Conservation (phyloP, 805 yeast genomes). For the Lipomyces starkeyi region DNA sequence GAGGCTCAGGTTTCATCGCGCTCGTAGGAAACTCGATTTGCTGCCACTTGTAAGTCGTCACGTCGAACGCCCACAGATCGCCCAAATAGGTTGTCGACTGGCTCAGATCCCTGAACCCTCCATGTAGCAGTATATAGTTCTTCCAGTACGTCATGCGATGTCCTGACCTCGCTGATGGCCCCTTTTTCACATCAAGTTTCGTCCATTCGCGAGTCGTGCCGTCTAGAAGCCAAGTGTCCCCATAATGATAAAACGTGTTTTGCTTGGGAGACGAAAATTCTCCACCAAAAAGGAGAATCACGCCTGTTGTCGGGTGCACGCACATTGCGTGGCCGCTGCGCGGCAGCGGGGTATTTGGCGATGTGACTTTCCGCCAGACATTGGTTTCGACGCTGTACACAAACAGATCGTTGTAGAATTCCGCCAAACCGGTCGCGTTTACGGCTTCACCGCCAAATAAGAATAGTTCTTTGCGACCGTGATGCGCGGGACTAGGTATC, state of each 20-base stretch:
- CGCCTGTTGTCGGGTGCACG: conserved; percentile 82
- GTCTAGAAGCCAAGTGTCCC: conserved; percentile 95
- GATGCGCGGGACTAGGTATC: conserved; percentile 75
- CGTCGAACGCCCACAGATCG: conserved; percentile 93
- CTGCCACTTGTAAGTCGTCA: conserved; percentile 87
- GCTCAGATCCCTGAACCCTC: conserved; percentile 93
- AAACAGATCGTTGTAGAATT: conserved; percentile 80
- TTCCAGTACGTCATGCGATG: conserved; percentile 92
- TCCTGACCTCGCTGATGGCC: conserved; percentile 87
- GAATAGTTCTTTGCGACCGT: conserved; percentile 70
- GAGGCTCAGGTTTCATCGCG: conserved; percentile 82
- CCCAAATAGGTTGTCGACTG: conserved; percentile 78
- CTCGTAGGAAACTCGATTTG: conserved; percentile 86
- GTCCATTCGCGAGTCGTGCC: conserved; percentile 87
- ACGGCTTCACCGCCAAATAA: conserved; percentile 90
- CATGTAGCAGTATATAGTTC: conserved; percentile 80
- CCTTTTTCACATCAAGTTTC: conserved; percentile 71
- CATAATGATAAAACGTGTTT: conserved; percentile 91
- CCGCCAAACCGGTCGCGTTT: conserved; percentile 55
- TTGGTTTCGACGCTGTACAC: conserved; percentile 77
- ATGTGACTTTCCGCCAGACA: conserved; percentile 76
- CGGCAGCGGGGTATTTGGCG: conserved; percentile 89
- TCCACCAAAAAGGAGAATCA: conserved; percentile 89
- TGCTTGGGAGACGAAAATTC: conserved; percentile 97
- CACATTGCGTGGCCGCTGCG: conserved; percentile 94